These are phyloP conservation scores for Tulasnella sp. DNA, from an alignment of 768 basidiomycete genomes.

Conservation along the genomic window DNA sequence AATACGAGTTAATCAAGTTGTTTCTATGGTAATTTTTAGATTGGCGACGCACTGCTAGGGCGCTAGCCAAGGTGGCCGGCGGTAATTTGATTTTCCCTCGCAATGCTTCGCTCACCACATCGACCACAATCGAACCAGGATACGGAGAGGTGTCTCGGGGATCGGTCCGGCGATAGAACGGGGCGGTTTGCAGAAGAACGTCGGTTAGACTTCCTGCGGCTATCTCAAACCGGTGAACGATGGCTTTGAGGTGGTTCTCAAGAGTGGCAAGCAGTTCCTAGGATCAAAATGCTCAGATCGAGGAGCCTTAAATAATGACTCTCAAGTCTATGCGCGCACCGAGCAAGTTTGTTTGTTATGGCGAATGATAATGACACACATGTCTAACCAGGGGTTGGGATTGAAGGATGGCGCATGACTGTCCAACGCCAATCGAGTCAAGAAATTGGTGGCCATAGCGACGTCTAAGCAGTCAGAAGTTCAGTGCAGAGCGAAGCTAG, in stretches of 20 bases:
- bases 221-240: slow-evolving; percentile 41
- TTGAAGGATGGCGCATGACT: slow-evolving; percentile 38
- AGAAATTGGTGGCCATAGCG: slow-evolving; percentile 39
- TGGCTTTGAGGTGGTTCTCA: slow-evolving; percentile 50
- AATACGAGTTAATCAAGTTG: neutral
- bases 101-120: slow-evolving; percentile 2
- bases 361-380: slow-evolving; percentile 42
- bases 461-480: slow-evolving; percentile 32
- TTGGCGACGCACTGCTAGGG: slow-evolving; percentile 3
- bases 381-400: slow-evolving; percentile 42
- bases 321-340: slow-evolving; percentile 28
- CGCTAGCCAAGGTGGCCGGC: neutral
- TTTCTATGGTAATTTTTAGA: neutral
- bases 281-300: neutral
- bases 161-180: slow-evolving; percentile 28
- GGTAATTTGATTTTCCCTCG: neutral
- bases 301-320: neutral
- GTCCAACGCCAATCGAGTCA: slow-evolving; percentile 51
- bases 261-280: slow-evolving; percentile 49
- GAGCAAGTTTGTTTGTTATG: slow-evolving; percentile 48
- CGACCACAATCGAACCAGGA: slow-evolving; percentile 2
- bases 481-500: neutral
- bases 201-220: slow-evolving; percentile 32
- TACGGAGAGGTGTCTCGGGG: neutral
- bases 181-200: slow-evolving; percentile 39